Evolutionary conservation across 768 basidiomycete species (phyloP).

Genomic region (Mycena venus): DNA sequence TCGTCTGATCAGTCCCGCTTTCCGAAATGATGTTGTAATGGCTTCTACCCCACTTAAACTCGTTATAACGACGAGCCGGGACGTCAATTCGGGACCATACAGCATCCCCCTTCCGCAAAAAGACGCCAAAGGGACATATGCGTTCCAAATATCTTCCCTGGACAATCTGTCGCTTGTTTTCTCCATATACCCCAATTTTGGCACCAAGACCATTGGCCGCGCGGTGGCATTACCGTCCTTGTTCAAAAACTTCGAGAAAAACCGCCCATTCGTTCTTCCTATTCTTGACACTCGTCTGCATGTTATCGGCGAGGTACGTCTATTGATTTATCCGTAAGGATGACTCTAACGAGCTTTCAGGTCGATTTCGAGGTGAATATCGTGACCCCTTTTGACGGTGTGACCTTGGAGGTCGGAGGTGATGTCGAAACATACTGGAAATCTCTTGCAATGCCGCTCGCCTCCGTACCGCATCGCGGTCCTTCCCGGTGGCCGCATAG

Average conservation of each 20-base stretch:
- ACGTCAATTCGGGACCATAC: conserved; percentile 89
- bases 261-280: conserved; percentile 73
- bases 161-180: conserved; percentile 87
- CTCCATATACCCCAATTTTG: conserved; percentile 97
- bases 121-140: conserved; percentile 78
- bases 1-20: conserved; percentile 77
- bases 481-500: conserved; percentile 55
- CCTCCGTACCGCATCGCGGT: conserved; percentile 55
- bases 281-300: conserved; percentile 94
- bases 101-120: conserved; percentile 88
- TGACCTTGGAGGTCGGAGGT: conserved; percentile 94
- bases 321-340: background rate
- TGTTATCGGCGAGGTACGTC: conserved; percentile 89
- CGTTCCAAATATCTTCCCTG: conserved; percentile 87
- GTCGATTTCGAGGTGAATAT: conserved; percentile 91
- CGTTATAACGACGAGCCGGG: conserved; percentile 92
- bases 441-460: conserved; percentile 71
- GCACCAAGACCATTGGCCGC: conserved; percentile 95
- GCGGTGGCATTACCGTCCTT: conserved; percentile 87
- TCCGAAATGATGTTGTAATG: conserved; percentile 75
- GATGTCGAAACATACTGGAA: conserved; percentile 99
- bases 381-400: conserved; percentile 90
- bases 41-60: conserved; percentile 91
- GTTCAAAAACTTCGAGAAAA: conserved; percentile 70
- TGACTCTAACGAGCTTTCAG: conserved; percentile 50